Evolutionary conservation across 345 rosid species (phyloP), one percentile per base, ranked within the genome.

Genomic region (Zanthoxylum bungeanum): DNA sequence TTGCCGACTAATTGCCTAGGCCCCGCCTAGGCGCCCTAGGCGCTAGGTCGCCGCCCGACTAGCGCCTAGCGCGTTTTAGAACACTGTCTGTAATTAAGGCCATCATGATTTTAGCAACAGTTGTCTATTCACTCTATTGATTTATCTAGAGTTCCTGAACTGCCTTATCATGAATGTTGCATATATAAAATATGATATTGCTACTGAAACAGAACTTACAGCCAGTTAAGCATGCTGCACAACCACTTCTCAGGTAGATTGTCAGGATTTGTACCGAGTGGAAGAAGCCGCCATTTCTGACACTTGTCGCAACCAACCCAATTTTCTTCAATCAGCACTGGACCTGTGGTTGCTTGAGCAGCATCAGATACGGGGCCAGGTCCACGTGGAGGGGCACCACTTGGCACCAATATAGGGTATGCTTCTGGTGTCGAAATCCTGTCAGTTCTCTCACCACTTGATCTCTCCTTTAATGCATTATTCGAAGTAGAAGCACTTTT

Each of bases 281-380:
- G 99, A 73, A 96, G 90, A 78, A 93, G 98, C 73, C 99, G 88
- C 98, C 97, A 93, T 72, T 78, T 85, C 77, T 80, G 86, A 79
- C 99, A 96, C 81, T 86, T 87, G 81, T 91, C 98, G 77, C 99
- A 96, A 59, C 80, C 68, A 69, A 96, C 97, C 98, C 98, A 93
- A 71, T 89, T 80, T 59, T 95, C 96, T 76, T 85, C 42, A 79
- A 83, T 82, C 68, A 85, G 58, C 66, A 83, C 81, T 27, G 98
- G 84, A 63, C 79, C 83, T 3, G 74, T 69, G 58, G 84, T 64
- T 59, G 73, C 66, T 49, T 74, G 81, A 73, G 76, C 78, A 73
- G 79, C 77, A 84, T 83, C 93, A 77, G 78, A 75, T 53, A 78
- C 67, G 30, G 78, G 71, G 55, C 74, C 82, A 58, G 66, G 77